Conservation (phyloP, 2,329 filamentous ascomycete species). For the Aspergillus proliferans region DNA sequence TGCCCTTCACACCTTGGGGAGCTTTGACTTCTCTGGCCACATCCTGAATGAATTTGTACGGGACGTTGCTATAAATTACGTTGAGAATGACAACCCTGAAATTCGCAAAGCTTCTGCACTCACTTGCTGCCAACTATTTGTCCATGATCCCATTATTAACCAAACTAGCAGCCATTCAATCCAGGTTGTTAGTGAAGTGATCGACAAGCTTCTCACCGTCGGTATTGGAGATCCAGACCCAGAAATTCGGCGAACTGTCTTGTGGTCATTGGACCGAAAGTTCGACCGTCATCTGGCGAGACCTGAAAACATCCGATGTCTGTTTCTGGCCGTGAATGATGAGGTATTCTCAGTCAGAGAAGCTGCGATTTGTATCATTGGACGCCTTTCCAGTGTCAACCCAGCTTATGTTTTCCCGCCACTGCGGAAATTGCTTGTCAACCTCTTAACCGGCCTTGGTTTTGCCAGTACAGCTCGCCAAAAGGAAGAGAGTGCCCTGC, state of each 20-base stretch:
- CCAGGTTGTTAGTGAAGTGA: conserved; percentile 94
- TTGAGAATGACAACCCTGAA: conserved; percentile 89
- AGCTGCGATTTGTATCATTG: conserved; percentile 93
- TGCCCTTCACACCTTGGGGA: conserved; percentile 87
- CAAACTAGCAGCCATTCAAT: conserved; percentile 96
- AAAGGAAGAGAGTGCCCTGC: conserved; percentile 91
- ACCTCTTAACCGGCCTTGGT: conserved; percentile 91
- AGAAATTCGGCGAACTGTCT: conserved; percentile 80
- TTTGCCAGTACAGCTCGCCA: conserved; percentile 91
- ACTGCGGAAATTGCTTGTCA: conserved; percentile 86
- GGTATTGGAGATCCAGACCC: conserved; percentile 88
- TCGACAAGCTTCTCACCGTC: conserved; percentile 91
- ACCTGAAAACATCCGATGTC: conserved; percentile 87
- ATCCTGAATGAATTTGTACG: conserved; percentile 97
- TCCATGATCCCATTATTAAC: conserved; percentile 93
- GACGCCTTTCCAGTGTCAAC: conserved; percentile 81
- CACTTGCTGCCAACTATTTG: conserved; percentile 96
- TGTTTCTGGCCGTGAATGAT: conserved; percentile 94
- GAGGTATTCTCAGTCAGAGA: conserved; percentile 89
- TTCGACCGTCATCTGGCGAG: conserved; percentile 97
- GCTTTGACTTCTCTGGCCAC: conserved; percentile 87
- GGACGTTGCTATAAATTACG: conserved; percentile 95
- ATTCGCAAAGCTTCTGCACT: conserved; percentile 91
- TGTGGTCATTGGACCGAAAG: conserved; percentile 81
- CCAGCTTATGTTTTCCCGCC: conserved; percentile 97